Conservation (phyloP, 306 rosid genomes). For the Argentina anserina region DNA sequence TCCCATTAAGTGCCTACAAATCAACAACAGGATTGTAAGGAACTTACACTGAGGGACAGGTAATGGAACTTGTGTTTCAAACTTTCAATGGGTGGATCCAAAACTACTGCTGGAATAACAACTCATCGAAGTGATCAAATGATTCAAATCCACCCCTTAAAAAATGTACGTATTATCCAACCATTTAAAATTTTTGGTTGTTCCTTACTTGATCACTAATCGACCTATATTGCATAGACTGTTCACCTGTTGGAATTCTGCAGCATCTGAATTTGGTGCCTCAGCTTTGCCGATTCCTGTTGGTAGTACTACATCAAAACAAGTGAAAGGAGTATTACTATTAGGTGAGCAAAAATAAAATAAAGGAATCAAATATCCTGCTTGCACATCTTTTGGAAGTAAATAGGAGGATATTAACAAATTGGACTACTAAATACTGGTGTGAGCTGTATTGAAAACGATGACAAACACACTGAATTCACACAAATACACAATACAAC, state of each 20-base stretch:
- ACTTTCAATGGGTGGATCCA: neutral
- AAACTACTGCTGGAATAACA: neutral
- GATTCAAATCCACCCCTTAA: neutral
- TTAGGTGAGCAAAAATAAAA: neutral
- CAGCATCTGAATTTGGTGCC: conserved; percentile 89
- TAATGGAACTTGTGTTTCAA: neutral
- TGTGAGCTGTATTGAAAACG: neutral
- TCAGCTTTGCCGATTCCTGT: conserved; percentile 88
- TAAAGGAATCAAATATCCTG: neutral
- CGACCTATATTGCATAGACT: neutral
- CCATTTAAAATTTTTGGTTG: neutral
- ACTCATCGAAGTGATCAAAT: neutral
- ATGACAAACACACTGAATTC: neutral
- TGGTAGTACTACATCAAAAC: conserved; percentile 63
- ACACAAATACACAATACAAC: neutral
- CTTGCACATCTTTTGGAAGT: neutral
- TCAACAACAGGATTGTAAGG: neutral
- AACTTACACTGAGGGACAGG: neutral
- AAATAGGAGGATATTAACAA: neutral
- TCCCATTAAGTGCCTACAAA: conserved; percentile 80
- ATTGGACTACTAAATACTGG: neutral
- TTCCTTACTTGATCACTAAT: neutral
- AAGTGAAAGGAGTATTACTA: neutral
- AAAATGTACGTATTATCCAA: neutral
- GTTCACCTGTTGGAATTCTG: conserved; percentile 83